phyloP scores from a whole-genome alignment of 2,329 filamentous ascomycete species.

The Zymoseptoria brevis region DNA sequence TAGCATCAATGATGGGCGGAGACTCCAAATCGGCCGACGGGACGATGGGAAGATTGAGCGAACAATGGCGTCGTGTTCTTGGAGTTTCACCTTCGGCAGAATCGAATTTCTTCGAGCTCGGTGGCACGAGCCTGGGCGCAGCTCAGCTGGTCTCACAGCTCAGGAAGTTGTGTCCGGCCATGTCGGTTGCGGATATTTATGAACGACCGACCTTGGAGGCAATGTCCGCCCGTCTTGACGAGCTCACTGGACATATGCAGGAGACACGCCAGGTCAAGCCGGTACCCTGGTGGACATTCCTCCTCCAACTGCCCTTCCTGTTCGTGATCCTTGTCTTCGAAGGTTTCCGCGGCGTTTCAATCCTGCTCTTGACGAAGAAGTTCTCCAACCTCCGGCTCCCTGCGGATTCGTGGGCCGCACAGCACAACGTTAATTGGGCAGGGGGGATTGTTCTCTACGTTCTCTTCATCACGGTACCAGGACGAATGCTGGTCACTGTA shows the following conservation, averaged over 20 bases:
- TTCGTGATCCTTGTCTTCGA: constrained; percentile 1
- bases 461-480: constrained; percentile 2
- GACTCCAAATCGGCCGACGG: background rate
- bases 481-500: background rate
- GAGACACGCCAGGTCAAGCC: constrained; percentile 1
- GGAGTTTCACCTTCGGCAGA: background rate
- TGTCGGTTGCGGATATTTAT: constrained; percentile 4
- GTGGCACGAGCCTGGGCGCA: constrained; percentile 3
- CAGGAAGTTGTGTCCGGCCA: background rate
- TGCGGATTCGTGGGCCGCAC: constrained; percentile 2
- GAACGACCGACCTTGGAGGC: background rate
- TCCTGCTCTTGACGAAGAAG: constrained; percentile 5
- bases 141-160: constrained; percentile 4
- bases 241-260: background rate
- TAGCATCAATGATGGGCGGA: background rate
- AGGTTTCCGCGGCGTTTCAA: constrained; percentile 1
- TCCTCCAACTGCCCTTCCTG: constrained; percentile 1
- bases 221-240: constrained; percentile 1
- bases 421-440: constrained; percentile 1
- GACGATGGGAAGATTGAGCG: background rate
- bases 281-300: constrained; percentile 1
- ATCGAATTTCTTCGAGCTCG: constrained; percentile 6
- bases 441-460: constrained; percentile 1
- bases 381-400: background rate
- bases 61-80: constrained; percentile 6